Base-by-base conservation (phyloP, 2,329 filamentous ascomycete genomes). In the Claviceps fusiformis region DNA sequence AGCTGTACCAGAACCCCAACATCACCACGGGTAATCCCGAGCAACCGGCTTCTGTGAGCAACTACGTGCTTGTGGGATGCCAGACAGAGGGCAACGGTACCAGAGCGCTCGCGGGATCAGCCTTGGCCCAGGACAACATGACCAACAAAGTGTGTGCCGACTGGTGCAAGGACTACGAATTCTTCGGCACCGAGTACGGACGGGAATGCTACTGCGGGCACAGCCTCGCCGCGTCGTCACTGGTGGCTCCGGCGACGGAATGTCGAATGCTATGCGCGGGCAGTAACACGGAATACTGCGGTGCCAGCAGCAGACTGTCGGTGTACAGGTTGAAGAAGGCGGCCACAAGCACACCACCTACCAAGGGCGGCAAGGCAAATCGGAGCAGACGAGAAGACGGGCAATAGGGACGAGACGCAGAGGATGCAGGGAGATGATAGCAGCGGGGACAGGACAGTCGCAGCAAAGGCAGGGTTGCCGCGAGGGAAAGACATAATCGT, bases 241-340 rank as follows among this genome's bases (percentile, higher is more conserved):
- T 62, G 1, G 61, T 60, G 53, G 68, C 63, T 5, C 56, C 64
- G 2, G 60, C 55, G 29, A 56, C 55, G 2, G 71, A 75, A 29
- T 75, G 73, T 61, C 61, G 55, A 5, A 73, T 75, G 70, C 58
- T 65, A 19, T 76, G 73, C 60, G 64, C 63, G 2, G 73, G 73
- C 1, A 68, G 67, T 52, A 59, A 55, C 13, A 49, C 53, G 1
- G 63, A 74, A 62, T 70, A 65, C 54, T 76, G 73, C 54, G 70
- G 65, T 24, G 70, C 65, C 7, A 64, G 67, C 2, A 68, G 68
- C 56, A 62, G 72, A 56, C 56, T 76, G 59, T 66, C 63, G 6
- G 60, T 71, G 17, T 71, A 70, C 46, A 64, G 61, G 54, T 65
- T 64, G 63, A 61, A 62, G 59, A 43, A 54, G 19, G 48, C 43